Base-by-base conservation (phyloP, 345 rosid genomes). In the Rubroshorea leprosula region DNA sequence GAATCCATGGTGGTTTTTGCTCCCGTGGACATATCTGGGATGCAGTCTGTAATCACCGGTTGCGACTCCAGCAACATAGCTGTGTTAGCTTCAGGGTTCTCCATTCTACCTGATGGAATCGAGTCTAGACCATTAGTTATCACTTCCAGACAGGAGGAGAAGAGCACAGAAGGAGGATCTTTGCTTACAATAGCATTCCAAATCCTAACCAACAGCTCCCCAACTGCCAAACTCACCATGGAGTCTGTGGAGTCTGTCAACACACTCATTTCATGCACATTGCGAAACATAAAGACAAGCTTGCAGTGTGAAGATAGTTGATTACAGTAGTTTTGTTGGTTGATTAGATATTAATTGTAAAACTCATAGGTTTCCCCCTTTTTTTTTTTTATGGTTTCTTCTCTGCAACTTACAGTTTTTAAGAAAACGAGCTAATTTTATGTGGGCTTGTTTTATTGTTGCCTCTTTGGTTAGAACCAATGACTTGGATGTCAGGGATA, bases 31-130 rank as follows among this genome's bases (percentile, higher is more conserved):
- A 82, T 84, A 38, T 71, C 74, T 1, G 79, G 80, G 13, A 90
- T 87, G 75, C 96, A 93, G 63, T 71, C 90, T 0, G 97, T 80
- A 72, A 84, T 87, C 22, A 85, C 88, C 0, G 99, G 99, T 51
- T 89, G 95, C n/a, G 95, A 93, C 76, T 84, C 99, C 15, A 85
- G 92, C 83, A 85, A 66, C 81, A 73, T 83, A 18, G 85, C 91
- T 1, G 58, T 85, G 55, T 74, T 93, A 55, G 96, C 99, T 17
- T 93, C 87, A 8, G 99, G 99, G 35, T 93, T 93, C 85, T 85
- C 97, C 1, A 85, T 93, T 68, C 89, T 93, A 29, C 95, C 96
- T 0, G 97, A 93, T 7, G 96, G 97, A 56, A 60, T 83, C 1
- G 99, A 93, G 67, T 83, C 96, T 2, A 74, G 99, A 55, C 92